A percentile compares a stretch with the other conserved stretches of the same genome.
phyloP scores from a whole-genome alignment of 768 basidiomycete species.

The Pleurotus ostreatus region DNA sequence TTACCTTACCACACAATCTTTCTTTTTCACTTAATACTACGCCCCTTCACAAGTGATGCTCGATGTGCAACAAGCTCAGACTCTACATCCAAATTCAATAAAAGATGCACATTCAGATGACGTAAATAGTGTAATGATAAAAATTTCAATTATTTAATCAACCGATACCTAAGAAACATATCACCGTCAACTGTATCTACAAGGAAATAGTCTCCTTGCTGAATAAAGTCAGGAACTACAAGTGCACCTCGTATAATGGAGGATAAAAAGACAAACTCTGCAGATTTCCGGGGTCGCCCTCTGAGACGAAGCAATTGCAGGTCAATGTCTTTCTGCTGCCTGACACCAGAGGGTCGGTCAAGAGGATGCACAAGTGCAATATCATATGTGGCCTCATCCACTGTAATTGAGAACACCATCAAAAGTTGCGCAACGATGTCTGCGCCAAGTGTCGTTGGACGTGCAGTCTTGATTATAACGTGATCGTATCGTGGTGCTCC shows the following conservation, averaged over 20 bases:
- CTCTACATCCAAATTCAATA: too few relatives aligned
- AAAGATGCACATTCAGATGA: too few relatives aligned
- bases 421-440: conserved; percentile 17
- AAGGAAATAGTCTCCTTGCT: conserved; percentile 19
- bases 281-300: neutral
- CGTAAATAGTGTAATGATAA: too few relatives aligned
- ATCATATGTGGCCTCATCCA: conserved; percentile 2
- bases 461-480: conserved; percentile 19
- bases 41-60: too few relatives aligned
- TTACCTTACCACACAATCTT: too few relatives aligned
- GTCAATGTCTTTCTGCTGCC: conserved; percentile 17
- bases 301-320: conserved; percentile 17
- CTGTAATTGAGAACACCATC: conserved; percentile 16
- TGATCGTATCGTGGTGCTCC: conserved; percentile 20
- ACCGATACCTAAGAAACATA: conserved; percentile 17
- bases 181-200: conserved; percentile 24
- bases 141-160: neutral
- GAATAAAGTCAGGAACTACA: conserved; percentile 16
- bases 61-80: too few relatives aligned
- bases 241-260: conserved; percentile 26
- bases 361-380: conserved; percentile 22
- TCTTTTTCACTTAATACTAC: too few relatives aligned
- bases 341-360: conserved; percentile 10
- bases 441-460: neutral
- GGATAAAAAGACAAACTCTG: conserved; percentile 19